Percentiles rank a stretch among this genome's conserved stretches.
Conservation (phyloP, 2,329 filamentous ascomycete genomes). For the Sporothrix globosa region DNA sequence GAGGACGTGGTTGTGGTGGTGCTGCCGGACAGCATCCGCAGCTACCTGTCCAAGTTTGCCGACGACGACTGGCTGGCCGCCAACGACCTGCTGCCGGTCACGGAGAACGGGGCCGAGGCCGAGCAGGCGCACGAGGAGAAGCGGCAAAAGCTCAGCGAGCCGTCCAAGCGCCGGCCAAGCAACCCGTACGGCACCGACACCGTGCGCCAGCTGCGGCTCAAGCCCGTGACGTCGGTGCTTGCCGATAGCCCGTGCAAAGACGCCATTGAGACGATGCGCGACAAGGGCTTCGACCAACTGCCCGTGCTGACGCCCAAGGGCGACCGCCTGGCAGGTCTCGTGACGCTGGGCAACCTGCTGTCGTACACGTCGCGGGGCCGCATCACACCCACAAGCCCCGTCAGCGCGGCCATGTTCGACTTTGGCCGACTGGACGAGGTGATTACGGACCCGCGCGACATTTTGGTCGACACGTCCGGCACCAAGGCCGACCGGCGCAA, state of each 20-base stretch:
- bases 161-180: slow-evolving; percentile 45
- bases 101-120: slow-evolving; percentile 54
- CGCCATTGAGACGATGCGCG: slow-evolving; percentile 96
- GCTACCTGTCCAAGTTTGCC: slow-evolving; percentile 96
- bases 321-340: slow-evolving; percentile 79
- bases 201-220: slow-evolving; percentile 80
- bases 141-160: slow-evolving; percentile 39
- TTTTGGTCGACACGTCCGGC: slow-evolving; percentile 45
- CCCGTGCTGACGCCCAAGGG: slow-evolving; percentile 76
- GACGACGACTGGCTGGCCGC: slow-evolving; percentile 99
- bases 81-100: slow-evolving; percentile 79
- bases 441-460: slow-evolving; percentile 79
- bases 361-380: slow-evolving; percentile 85
- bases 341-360: slow-evolving; percentile 92
- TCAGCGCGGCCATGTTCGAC: slow-evolving; percentile 94
- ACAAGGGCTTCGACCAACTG: slow-evolving; percentile 96
- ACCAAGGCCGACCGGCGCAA: background rate
- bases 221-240: slow-evolving; percentile 86
- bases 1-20: slow-evolving; percentile 89
- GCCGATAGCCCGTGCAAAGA: slow-evolving; percentile 73
- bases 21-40: slow-evolving; percentile 93
- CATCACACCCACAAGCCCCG: slow-evolving; percentile 71
- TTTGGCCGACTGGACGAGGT: slow-evolving; percentile 87
- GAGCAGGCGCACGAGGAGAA: slow-evolving; percentile 42
- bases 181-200: slow-evolving; percentile 80